A percentile compares a stretch with the other conserved stretches of the same genome.
Conservation (phyloP, 1,284 basidiomycete genomes). For the Fomitopsis pinicola region DNA sequence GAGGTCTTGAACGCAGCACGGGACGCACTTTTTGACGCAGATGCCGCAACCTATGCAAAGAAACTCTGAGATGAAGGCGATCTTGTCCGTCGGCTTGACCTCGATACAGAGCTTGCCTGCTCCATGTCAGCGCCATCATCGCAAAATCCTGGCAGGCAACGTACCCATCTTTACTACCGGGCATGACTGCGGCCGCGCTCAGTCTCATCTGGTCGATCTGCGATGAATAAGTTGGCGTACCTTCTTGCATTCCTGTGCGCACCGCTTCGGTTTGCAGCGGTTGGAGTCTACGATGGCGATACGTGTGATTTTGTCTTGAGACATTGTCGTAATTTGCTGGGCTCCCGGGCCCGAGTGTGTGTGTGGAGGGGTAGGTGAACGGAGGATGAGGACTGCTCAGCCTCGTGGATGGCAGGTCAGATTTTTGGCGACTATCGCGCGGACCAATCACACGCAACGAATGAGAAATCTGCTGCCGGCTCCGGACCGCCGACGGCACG, state of each 20-base stretch:
- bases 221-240: conserved; percentile 33
- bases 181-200: conserved; percentile 62
- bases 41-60: conserved; percentile 98
- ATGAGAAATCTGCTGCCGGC: neutral
- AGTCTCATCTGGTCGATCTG: neutral
- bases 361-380: neutral
- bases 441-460: neutral
- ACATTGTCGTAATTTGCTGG: neutral
- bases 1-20: neutral
- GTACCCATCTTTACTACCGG: conserved; percentile 97
- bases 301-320: conserved; percentile 84
- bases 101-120: conserved; percentile 95
- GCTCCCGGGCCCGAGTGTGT: neutral
- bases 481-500: too few species aligned
- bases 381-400: neutral
- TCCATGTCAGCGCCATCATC: neutral
- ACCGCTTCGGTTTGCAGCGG: conserved; percentile 91
- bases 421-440: neutral
- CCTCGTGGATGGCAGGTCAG: neutral
- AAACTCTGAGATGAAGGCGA: conserved; percentile 96
- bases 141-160: neutral
- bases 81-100: conserved; percentile 91
- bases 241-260: conserved; percentile 91
- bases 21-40: conserved; percentile 90
- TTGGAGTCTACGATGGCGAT: conserved; percentile 93